Conservation (phyloP, 768 basidiomycete genomes). For the Dacryopinax primogenitus region DNA sequence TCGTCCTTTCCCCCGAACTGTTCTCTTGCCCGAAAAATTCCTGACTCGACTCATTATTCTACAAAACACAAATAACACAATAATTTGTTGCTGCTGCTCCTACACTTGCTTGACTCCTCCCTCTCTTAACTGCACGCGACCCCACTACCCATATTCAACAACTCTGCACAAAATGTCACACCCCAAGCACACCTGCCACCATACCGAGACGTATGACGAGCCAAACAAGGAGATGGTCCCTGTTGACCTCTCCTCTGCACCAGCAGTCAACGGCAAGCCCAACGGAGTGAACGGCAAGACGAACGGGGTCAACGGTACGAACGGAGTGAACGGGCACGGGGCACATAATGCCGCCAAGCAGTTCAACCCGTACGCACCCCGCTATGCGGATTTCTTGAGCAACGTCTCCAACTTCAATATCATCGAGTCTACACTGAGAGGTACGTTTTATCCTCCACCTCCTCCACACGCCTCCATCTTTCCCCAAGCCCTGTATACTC, state of each 20-base stretch:
- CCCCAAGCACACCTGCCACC: background rate
- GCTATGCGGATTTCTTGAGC: slow-evolving; percentile 84
- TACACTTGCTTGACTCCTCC: background rate
- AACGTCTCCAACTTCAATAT: slow-evolving; percentile 91
- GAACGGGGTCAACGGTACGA: slow-evolving; percentile 11
- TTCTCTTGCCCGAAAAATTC: background rate
- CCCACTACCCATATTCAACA: background rate
- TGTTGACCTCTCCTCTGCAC: slow-evolving; percentile 36
- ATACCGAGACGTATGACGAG: background rate
- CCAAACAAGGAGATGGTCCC: slow-evolving; percentile 52
- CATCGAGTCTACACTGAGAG: slow-evolving; percentile 92
- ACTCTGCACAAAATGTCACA: background rate
- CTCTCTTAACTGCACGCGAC: background rate
- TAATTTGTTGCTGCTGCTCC: background rate
- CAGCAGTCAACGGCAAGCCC: slow-evolving; percentile 11
- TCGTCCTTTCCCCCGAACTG: too few relatives aligned
- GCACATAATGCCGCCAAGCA: slow-evolving; percentile 20
- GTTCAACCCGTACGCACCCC: slow-evolving; percentile 72
- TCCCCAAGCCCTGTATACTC: slow-evolving; percentile 11
- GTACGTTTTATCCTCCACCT: slow-evolving; percentile 32
- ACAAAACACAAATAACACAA: background rate
- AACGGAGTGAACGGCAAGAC: slow-evolving; percentile 16
- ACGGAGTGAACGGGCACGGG: slow-evolving; percentile 21
- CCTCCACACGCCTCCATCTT: background rate
- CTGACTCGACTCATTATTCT: background rate